Evolutionary conservation across 495 filamentous ascomycete genomes (phyloP), one percentile per base, ranked within the genome.

Genomic region (Chaetomidium leptoderma): DNA sequence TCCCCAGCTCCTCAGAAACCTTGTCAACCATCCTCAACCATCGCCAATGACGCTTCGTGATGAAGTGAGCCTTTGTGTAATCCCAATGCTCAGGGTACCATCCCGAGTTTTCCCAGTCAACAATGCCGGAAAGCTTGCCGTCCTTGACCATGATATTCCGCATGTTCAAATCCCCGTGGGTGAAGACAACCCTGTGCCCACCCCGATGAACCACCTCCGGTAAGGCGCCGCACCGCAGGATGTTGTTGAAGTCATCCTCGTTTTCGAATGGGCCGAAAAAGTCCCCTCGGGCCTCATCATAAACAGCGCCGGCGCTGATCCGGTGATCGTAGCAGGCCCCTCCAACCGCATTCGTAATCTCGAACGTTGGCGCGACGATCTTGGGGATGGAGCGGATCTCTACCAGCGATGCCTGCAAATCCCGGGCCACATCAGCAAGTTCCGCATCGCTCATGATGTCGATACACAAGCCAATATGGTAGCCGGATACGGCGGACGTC

Each of bases 11-110:
- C 1, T 19, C 21, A n/a, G 37, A 50, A 8, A 37, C 30, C 0
- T 37, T 21, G 27, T 50, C 47, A 10, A 52, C 36, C 13, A 53
- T 42, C 35, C 14, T 53, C 9, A 13, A 0, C 50, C 50, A 42
- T 21, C 26, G 35, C 23, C 36, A n/a, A n/a, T 42, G 8, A 1
- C 5, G 16, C 14, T 42, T 42, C 7, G 36, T 53, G 10, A 42
- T 8, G 14, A 17, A 40, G 36, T 30, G 32, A 1, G 50, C 50
- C n/a, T 53, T 53, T 23, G 50, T 53, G 35, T 53, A 53, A 6
- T 35, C 33, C 11, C 11, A 14, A 35, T 35, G 14, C 33, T 2
- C 2, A 4, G 7, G 33, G 33, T 35, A 9, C 7, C 8, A 35
- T 10, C 33, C 33, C 7, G 33, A 6, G 7, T 10, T 35, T 14